Evolutionary conservation across 805 yeast species (phyloP), one percentile per base, ranked within the genome.

Genomic region (Ogataea kodamae): DNA sequence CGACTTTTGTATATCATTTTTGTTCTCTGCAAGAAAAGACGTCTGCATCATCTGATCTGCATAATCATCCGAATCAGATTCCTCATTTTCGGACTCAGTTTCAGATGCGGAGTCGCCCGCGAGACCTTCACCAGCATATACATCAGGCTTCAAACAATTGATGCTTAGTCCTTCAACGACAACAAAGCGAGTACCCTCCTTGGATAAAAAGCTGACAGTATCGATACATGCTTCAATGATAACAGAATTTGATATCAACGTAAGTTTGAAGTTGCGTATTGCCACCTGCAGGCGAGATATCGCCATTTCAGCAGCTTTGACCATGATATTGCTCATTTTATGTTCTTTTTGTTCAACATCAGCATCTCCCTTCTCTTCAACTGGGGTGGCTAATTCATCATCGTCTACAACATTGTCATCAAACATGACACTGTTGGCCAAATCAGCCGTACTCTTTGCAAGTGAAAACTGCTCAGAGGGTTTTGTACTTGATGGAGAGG

Each of bases 381-480:
- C 18, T 44, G 20, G 48, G 47, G 28, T 42, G 28, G 5, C 30
- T 16, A 11, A 51, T 15, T 55, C 56, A 10, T 45, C 55, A 13
- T 60, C 65, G 11, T 58, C 58, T 18, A 59, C 55, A 13, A 62
- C 61, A 15, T 50, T 49, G 37, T 69, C 73, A 10, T 65, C 70
- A 28, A 74, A 53, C 53, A 71, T 64, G 14, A 75, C 64, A 28
- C 79, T 74, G 42, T 70, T 72, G 3, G 92, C 87, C 35, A 87
- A 64, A 46, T 81, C 86, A 14, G 80, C 78, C 0, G 90, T 79
- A 37, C 92, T 81, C 48, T 78, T 81, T 0, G 84, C 78, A 37
- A 84, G 56, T 37, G 78, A 75, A 37, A 74, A 74, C 38, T 62
- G 46, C 10, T 41, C 53, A 5, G 22, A 53, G 46, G 12, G 55